A percentile compares a stretch with the other conserved stretches of the same genome.
Evolutionary conservation across 495 filamentous ascomycete genomes (phyloP).

Genomic region (Jackrogersella multiformis): DNA sequence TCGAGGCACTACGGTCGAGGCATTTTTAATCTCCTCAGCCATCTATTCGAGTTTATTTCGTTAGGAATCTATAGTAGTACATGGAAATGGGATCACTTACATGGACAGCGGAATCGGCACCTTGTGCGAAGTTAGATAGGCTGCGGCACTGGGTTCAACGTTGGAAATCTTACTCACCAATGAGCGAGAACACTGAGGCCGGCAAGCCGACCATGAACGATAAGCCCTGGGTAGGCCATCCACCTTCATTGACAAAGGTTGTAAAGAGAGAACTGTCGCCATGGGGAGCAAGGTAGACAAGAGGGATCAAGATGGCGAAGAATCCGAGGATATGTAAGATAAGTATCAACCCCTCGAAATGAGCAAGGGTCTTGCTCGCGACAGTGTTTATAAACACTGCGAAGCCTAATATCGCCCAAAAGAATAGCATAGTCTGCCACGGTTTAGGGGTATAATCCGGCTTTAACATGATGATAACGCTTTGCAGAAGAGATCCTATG

Average conservation of each 20-base stretch:
- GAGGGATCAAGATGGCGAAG: conserved; percentile 67
- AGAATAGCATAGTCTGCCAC: conserved; percentile 57
- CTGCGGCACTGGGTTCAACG: background rate
- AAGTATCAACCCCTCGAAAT: conserved; percentile 66
- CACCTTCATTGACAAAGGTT: conserved; percentile 63
- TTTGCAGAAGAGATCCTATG: background rate
- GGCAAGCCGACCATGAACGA: conserved; percentile 65
- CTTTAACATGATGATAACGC: conserved; percentile 49
- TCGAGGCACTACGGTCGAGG: conserved; percentile 64
- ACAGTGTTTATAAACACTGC: conserved; percentile 55
- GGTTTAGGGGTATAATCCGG: conserved; percentile 47
- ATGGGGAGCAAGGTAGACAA: conserved; percentile 62
- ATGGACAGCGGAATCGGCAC: conserved; percentile 66
- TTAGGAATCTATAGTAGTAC: background rate
- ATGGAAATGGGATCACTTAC: conserved; percentile 18
- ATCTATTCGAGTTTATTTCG: conserved; percentile 39
- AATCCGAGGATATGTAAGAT: conserved; percentile 70
- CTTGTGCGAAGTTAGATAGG: conserved; percentile 21
- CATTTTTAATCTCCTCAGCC: conserved; percentile 67
- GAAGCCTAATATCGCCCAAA: conserved; percentile 54
- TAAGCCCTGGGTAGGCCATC: conserved; percentile 62
- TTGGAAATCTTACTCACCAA: background rate
- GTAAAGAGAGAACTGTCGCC: conserved; percentile 60
- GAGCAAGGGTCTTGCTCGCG: conserved; percentile 56
- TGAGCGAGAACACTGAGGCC: conserved; percentile 17